Evolutionary conservation across 805 yeast genomes (phyloP).

Genomic region (Candida schatavii): DNA sequence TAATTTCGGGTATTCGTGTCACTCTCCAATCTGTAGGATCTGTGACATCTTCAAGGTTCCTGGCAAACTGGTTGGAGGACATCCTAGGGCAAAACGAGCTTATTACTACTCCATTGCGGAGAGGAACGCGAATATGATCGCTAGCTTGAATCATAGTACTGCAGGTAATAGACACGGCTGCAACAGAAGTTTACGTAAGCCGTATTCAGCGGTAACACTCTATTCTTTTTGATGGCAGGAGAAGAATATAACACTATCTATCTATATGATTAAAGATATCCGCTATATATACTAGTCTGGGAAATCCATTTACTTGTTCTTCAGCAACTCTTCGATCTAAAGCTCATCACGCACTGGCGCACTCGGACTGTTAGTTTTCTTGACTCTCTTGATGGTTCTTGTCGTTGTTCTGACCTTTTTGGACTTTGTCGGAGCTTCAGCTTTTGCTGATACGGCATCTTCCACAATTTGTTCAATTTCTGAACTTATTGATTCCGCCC

Average conservation of each 20-base stretch:
- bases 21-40: constrained; percentile 73
- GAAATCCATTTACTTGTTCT: too few relatives aligned
- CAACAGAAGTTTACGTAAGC: too few relatives aligned
- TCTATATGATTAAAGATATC: too few relatives aligned
- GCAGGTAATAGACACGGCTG: too few relatives aligned
- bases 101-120: too few relatives aligned
- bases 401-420: constrained; percentile 11
- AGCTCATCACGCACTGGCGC: constrained; percentile 13
- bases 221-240: too few relatives aligned
- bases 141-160: too few relatives aligned
- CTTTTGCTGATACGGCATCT: background rate
- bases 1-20: constrained; percentile 53
- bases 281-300: too few relatives aligned
- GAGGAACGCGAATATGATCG: too few relatives aligned
- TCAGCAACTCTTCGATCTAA: too few relatives aligned
- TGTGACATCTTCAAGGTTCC: constrained; percentile 31
- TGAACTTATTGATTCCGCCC: background rate
- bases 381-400: constrained; percentile 5
- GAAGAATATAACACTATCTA: too few relatives aligned
- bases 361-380: constrained; percentile 10
- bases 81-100: constrained; percentile 6
- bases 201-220: too few relatives aligned
- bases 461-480: background rate
- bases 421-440: background rate
- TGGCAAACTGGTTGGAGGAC: constrained; percentile 13